Percentiles rank a stretch among this genome's conserved stretches.
phyloP scores from a whole-genome alignment of 2,329 filamentous ascomycete genomes.

The Penicillium sp. region DNA sequence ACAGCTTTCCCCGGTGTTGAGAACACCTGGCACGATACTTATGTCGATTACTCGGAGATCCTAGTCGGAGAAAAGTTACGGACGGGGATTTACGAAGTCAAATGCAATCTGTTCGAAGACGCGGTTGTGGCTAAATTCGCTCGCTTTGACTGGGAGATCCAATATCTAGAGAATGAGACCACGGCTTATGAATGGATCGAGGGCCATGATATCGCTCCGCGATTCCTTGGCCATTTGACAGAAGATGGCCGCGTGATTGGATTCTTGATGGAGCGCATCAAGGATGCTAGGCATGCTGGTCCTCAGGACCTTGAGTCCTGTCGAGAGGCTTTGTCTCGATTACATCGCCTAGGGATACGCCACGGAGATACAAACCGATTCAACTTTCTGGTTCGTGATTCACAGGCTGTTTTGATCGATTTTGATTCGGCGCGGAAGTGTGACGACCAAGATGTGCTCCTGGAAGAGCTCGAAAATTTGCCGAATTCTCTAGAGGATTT shows the following conservation, averaged over 20 bases:
- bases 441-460: background rate
- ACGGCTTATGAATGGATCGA: background rate
- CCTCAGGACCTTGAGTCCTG: background rate
- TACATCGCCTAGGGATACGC: background rate
- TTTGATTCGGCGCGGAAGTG: background rate
- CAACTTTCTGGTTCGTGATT: background rate
- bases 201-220: background rate
- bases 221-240: background rate
- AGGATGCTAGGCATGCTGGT: background rate
- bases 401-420: background rate
- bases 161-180: background rate
- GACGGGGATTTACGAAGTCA: background rate
- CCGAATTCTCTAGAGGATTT: background rate
- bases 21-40: background rate
- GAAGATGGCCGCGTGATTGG: background rate
- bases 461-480: background rate
- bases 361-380: background rate
- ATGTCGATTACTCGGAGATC: background rate
- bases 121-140: background rate
- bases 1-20: constrained; percentile 2
- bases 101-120: background rate
- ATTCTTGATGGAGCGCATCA: background rate
- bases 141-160: background rate
- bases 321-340: background rate
- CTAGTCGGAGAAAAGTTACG: background rate